Base-by-base conservation (phyloP, 202 grass and related monocot genomes). In the Digitaria exilis region DNA sequence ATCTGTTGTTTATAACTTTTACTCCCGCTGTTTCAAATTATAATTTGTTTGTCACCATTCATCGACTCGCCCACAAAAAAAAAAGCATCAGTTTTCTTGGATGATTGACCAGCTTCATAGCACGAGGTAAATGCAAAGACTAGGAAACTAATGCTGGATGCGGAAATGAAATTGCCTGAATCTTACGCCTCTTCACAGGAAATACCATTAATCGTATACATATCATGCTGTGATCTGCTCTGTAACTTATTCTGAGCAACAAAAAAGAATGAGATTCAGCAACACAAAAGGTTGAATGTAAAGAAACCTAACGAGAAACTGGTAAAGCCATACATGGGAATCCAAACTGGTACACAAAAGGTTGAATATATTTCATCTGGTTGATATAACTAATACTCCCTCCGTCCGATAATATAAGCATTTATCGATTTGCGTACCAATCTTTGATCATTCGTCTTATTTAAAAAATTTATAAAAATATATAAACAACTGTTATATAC, bases 161-260 rank as follows among this genome's bases (percentile, higher is more conserved):
- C 25, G 15, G 57, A 12, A 4, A 12, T 1, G 57, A 28, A 13
- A 60, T 60, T 29, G 14, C 12, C 1, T 60, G 17, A 51, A 65
- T 11, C 76, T 49, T 78, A 28, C 76, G 76, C 59, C 26, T 78
- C 59, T 78, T 78, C 4, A 19, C 6, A 17, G 59, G 76, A 50
- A 78, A 78, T 15, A 65, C 1, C 18, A 30, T 28, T 78, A 19
- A 65, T 12, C 59, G 34, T 63, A 78, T 35, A 12, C 21, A 17
- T 50, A 24, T 18, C 59, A 78, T 58, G 44, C 31, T 49, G 52
- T 64, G 70, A 66, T 83, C 81, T 30, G 22, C 45, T 43, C 81
- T 75, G 46, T 50, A 48, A 72, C 19, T 39, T 73, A 73, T 82
- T 73, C n/a, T 63, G 48, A 62, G 57, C 55, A 71, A 81, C 54